A percentile compares a stretch with the other conserved stretches of the same genome.
These are phyloP conservation scores for Golubevia pallescens DNA, from an alignment of 1,284 basidiomycete genomes.

Conservation along the genomic window DNA sequence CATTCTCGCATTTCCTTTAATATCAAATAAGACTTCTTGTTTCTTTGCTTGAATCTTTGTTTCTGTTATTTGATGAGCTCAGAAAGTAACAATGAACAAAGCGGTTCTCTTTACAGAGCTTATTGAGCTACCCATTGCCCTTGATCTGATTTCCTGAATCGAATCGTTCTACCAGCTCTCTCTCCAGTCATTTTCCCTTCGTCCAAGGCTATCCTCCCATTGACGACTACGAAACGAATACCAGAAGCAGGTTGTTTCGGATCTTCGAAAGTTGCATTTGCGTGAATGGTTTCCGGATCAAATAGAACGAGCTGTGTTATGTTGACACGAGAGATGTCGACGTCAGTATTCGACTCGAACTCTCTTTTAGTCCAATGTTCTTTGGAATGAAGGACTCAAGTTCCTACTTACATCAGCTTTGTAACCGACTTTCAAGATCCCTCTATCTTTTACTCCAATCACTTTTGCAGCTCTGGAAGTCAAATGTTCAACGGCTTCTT, in stretches of 20 bases:
- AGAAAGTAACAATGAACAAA: no score
- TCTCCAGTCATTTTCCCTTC: constrained; percentile 45
- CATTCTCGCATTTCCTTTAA: no score
- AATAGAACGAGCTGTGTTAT: constrained; percentile 58
- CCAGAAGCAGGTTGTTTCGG: constrained; percentile 42
- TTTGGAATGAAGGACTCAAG: no score
- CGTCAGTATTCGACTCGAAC: no score
- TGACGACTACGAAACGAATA: constrained; percentile 60
- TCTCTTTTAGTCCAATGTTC: no score
- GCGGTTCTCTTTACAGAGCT: no score
- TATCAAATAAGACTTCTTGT: no score
- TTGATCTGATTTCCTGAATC: no score
- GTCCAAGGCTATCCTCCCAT: constrained; percentile 56
- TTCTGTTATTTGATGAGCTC: no score
- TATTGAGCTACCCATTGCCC: no score
- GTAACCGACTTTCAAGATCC: constrained; percentile 44
- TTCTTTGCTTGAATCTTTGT: no score
- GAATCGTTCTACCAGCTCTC: constrained; percentile 41
- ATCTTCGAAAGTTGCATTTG: constrained; percentile 50
- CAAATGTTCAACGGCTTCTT: constrained; percentile 60
- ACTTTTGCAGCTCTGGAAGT: constrained; percentile 63
- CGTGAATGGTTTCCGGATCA: constrained; percentile 49
- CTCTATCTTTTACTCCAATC: constrained; percentile 55
- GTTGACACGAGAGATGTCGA: no score
- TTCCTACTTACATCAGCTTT: constrained; percentile 41